These are phyloP conservation scores for Sonneratia alba DNA, from an alignment of 345 rosid genomes.

Conservation along the genomic window DNA sequence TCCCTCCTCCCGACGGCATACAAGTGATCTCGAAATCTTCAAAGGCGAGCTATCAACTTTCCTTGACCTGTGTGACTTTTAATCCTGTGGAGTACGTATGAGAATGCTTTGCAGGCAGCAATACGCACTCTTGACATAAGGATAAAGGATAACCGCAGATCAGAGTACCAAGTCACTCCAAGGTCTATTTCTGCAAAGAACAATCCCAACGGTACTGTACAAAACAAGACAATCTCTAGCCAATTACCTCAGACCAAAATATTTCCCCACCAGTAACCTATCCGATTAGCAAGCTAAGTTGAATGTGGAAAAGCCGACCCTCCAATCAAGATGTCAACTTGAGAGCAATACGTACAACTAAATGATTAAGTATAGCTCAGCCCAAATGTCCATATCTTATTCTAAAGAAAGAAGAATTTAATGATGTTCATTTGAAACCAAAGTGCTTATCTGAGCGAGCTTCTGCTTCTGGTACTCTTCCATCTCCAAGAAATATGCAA, in stretches of 20 bases:
- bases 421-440: neutral
- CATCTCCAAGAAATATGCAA: neutral
- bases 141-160: too few relatives aligned
- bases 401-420: neutral
- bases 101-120: too few relatives aligned
- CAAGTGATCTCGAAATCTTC: too few relatives aligned
- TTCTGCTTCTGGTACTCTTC: neutral
- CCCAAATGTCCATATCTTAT: neutral
- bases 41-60: too few relatives aligned
- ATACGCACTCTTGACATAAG: too few relatives aligned
- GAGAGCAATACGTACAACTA: too few relatives aligned
- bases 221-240: neutral
- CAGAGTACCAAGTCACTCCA: neutral
- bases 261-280: neutral
- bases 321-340: too few relatives aligned
- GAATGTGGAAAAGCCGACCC: too few relatives aligned
- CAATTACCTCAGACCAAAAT: neutral
- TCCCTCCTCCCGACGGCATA: too few relatives aligned
- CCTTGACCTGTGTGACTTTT: too few relatives aligned
- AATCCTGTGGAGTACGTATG: too few relatives aligned
- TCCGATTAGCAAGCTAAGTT: too few relatives aligned
- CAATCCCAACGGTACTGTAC: neutral
- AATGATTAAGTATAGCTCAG: neutral
- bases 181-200: constrained; percentile 1
- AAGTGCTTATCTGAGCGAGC: neutral